phyloP scores from a whole-genome alignment of 331 rosid species.

The Stylosanthes scabra region DNA sequence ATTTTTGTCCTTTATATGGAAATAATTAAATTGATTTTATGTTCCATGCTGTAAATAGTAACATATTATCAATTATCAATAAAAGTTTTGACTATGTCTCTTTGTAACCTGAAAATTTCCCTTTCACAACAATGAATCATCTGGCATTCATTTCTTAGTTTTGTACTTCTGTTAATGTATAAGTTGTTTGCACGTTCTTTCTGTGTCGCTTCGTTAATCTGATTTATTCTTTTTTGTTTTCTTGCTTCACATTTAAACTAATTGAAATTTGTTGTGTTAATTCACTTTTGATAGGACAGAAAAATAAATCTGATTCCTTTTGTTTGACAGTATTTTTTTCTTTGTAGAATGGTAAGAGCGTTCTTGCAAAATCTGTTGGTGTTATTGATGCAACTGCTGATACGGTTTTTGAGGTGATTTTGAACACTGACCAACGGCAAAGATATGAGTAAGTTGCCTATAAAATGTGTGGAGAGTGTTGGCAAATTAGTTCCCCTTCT shows the following conservation, averaged over 20 bases:
- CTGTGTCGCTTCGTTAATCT: conserved; percentile 1
- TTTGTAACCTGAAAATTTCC: too few relatives aligned
- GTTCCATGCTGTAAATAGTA: conserved; percentile 6
- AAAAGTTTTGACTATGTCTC: too few relatives aligned
- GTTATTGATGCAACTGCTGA: conserved; percentile 93
- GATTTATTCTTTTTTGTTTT: not conserved
- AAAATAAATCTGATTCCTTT: conserved; percentile 24
- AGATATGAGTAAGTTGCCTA: conserved; percentile 81
- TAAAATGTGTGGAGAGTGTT: conserved; percentile 14
- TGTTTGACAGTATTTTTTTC: conserved; percentile 37
- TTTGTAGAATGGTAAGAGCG: conserved; percentile 79
- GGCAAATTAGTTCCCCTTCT: conserved; percentile 33
- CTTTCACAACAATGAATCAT: too few relatives aligned
- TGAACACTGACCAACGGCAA: conserved; percentile 67
- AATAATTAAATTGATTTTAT: conserved; percentile 13
- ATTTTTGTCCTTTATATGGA: too few relatives aligned
- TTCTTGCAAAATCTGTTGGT: conserved; percentile 88
- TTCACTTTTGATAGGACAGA: conserved; percentile 30
- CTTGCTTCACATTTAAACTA: conserved; percentile 15
- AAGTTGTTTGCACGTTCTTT: conserved; percentile 6
- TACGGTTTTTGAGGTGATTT: conserved; percentile 81
- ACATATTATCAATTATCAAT: not conserved
- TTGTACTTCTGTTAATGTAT: too few relatives aligned
- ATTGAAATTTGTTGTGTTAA: conserved; percentile 17
- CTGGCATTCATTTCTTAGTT: too few relatives aligned